These are phyloP conservation scores for Marvania coccoides DNA, from an alignment of 139 green algal species.

Conservation along the genomic window DNA sequence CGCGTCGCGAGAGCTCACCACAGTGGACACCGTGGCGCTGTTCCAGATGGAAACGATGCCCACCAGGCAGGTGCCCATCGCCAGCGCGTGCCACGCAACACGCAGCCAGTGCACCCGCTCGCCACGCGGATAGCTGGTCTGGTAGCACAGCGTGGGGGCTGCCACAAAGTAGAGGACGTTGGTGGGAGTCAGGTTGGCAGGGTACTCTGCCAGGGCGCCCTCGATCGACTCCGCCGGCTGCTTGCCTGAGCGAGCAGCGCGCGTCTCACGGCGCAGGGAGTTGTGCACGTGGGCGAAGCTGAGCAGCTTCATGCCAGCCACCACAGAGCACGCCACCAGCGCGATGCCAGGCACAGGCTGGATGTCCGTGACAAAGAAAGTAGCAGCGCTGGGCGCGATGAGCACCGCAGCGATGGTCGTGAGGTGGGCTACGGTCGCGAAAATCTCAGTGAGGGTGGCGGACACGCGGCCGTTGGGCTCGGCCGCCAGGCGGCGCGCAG, in stretches of 20 bases:
- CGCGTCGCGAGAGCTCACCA: constrained; percentile 61
- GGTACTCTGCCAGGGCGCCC: constrained; percentile 65
- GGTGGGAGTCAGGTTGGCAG: constrained; percentile 58
- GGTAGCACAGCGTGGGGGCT: constrained; percentile 75
- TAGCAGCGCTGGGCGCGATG: constrained; percentile 35
- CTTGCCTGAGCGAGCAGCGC: too few relatives aligned
- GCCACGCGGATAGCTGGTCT: constrained; percentile 46
- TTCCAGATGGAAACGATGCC: constrained; percentile 60
- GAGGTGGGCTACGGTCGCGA: constrained; percentile 35
- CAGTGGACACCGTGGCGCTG: constrained; percentile 75
- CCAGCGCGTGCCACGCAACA: constrained; percentile 20
- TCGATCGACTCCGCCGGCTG: too few relatives aligned
- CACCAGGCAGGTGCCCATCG: constrained; percentile 10
- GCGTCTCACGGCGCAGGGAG: too few relatives aligned
- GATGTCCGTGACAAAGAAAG: constrained; percentile 24
- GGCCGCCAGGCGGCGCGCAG: background rate
- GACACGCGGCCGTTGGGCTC: too few relatives aligned
- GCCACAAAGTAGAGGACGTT: constrained; percentile 73
- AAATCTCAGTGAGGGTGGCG: constrained; percentile 38
- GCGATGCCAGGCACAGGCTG: constrained; percentile 46
- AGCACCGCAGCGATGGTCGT: constrained; percentile 36
- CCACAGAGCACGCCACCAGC: constrained; percentile 41
- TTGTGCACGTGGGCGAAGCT: constrained; percentile 71
- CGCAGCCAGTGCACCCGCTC: constrained; percentile 12
- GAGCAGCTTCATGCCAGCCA: constrained; percentile 75